A percentile compares a stretch with the other conserved stretches of the same genome.
These are phyloP conservation scores for Penicillium crustosum DNA, from an alignment of 2,329 filamentous ascomycete species.

Conservation along the genomic window DNA sequence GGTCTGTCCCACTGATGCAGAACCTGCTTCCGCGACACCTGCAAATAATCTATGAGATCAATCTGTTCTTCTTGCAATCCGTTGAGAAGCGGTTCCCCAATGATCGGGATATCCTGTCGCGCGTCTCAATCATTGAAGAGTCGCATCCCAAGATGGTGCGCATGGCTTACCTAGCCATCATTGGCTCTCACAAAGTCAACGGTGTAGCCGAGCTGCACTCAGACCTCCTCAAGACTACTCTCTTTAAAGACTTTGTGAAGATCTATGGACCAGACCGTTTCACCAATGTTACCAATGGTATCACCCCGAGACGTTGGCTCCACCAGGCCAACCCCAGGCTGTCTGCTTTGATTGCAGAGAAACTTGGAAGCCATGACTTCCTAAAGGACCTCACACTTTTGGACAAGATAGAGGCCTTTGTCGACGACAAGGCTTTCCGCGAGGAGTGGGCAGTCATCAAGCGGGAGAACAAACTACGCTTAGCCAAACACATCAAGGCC, in stretches of 20 bases:
- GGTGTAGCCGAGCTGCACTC: slow-evolving; percentile 97
- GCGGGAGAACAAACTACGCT: slow-evolving; percentile 87
- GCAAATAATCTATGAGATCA: slow-evolving; percentile 98
- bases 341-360: slow-evolving; percentile 87
- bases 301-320: slow-evolving; percentile 92
- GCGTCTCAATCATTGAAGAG: slow-evolving; percentile 98
- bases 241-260: slow-evolving; percentile 97
- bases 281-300: slow-evolving; percentile 97
- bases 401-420: slow-evolving; percentile 78
- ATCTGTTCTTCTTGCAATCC: slow-evolving; percentile 84
- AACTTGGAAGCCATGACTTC: slow-evolving; percentile 79
- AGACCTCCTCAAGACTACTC: slow-evolving; percentile 97
- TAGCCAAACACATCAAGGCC: slow-evolving; percentile 87
- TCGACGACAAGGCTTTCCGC: slow-evolving; percentile 85
- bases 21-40: slow-evolving; percentile 90
- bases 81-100: slow-evolving; percentile 90
- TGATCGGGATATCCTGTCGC: slow-evolving; percentile 77
- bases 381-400: slow-evolving; percentile 86
- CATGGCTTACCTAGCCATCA: slow-evolving; percentile 93
- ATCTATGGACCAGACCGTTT: slow-evolving; percentile 98
- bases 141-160: slow-evolving; percentile 96
- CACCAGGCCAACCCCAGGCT: slow-evolving; percentile 95
- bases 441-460: slow-evolving; percentile 97
- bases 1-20: slow-evolving; percentile 90
- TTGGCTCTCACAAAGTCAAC: slow-evolving; percentile 98